Percentiles rank a stretch among this genome's conserved stretches.
phyloP scores from a whole-genome alignment of 2,329 filamentous ascomycete genomes.

The Aspergillus brasiliensis region DNA sequence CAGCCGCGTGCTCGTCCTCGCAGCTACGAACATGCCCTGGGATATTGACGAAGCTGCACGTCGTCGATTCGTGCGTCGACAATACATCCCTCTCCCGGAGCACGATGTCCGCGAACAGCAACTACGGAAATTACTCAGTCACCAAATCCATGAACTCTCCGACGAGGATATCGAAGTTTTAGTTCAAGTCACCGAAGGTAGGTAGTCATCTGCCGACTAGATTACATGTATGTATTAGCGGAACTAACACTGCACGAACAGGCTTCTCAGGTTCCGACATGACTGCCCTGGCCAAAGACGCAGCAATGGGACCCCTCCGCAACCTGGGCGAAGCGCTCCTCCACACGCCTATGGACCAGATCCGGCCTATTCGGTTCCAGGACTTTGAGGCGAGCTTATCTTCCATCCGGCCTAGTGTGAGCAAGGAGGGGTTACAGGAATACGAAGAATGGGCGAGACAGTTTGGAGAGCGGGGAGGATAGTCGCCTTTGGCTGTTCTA shows the following conservation, averaged over 20 bases:
- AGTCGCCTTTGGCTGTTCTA: conserved; percentile 7
- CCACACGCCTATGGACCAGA: conserved; percentile 91
- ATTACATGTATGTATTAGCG: background rate
- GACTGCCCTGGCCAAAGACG: conserved; percentile 93
- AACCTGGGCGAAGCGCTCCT: conserved; percentile 87
- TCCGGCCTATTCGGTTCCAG: conserved; percentile 76
- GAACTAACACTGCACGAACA: conserved; percentile 40
- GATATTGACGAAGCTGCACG: conserved; percentile 95
- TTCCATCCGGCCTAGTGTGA: conserved; percentile 88
- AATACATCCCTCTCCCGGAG: conserved; percentile 95
- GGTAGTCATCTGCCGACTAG: background rate
- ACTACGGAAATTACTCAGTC: conserved; percentile 74
- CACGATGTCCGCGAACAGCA: conserved; percentile 77
- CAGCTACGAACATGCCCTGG: conserved; percentile 95
- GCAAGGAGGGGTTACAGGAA: conserved; percentile 77
- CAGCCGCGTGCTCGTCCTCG: conserved; percentile 85
- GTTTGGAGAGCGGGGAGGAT: conserved; percentile 90
- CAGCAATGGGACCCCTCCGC: conserved; percentile 92
- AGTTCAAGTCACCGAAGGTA: conserved; percentile 83
- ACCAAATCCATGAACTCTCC: conserved; percentile 81
- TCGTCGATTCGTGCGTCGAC: conserved; percentile 83
- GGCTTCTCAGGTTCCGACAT: conserved; percentile 98
- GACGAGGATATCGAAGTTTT: conserved; percentile 72
- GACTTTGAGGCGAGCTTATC: conserved; percentile 84
- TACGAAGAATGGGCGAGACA: conserved; percentile 94